These are phyloP conservation scores for Aspergillus jensenii DNA, from an alignment of 2,329 filamentous ascomycete genomes.

Conservation along the genomic window DNA sequence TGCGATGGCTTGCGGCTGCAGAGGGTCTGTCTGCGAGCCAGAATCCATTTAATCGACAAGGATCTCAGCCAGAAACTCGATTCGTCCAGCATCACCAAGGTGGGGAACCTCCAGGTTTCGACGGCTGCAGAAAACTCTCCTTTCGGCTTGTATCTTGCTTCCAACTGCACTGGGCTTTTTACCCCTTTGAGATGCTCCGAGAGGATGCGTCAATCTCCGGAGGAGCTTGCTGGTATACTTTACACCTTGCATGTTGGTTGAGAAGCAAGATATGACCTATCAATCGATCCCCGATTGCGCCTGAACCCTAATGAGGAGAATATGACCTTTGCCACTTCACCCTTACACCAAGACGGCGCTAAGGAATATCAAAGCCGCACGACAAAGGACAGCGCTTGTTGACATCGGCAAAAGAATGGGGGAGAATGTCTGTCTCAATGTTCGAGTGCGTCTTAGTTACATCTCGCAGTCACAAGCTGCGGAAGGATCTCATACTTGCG, in stretches of 20 bases:
- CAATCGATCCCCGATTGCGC: slow-evolving; percentile 5
- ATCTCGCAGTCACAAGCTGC: neutral
- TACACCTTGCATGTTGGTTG: slow-evolving; percentile 14
- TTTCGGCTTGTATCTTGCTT: slow-evolving; percentile 7
- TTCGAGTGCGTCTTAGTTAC: neutral
- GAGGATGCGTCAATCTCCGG: slow-evolving; percentile 5
- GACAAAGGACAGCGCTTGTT: neutral
- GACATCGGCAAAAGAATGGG: neutral
- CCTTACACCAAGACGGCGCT: slow-evolving; percentile 9
- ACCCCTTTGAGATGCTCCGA: slow-evolving; percentile 9
- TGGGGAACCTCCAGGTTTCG: slow-evolving; percentile 18
- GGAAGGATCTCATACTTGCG: neutral
- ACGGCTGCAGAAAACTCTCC: slow-evolving; percentile 18
- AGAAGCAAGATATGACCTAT: slow-evolving; percentile 20
- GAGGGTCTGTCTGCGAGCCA: slow-evolving; percentile 22
- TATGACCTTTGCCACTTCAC: neutral
- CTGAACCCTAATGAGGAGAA: neutral
- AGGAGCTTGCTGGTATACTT: slow-evolving; percentile 10
- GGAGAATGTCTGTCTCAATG: neutral
- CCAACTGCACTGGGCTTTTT: slow-evolving; percentile 8
- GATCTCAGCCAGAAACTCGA: slow-evolving; percentile 14
- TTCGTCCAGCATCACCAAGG: slow-evolving; percentile 10
- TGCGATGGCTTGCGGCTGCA: slow-evolving; percentile 20
- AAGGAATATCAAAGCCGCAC: neutral
- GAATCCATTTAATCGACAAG: slow-evolving; percentile 11